Conservation (phyloP, 352 stramenopile species). For the Pythium angustatum region DNA sequence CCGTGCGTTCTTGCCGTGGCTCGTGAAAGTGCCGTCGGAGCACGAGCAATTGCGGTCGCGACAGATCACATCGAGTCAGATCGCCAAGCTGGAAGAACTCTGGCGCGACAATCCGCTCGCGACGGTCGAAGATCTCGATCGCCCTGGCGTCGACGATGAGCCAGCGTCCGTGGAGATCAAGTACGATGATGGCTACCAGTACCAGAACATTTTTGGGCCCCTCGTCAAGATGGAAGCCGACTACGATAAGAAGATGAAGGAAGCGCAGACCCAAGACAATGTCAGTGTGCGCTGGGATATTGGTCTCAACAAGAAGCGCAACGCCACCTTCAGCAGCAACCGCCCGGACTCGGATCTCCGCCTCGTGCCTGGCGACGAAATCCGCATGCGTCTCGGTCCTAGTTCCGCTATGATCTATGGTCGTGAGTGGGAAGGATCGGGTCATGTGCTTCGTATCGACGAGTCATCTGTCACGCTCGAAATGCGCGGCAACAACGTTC, state of each 20-base stretch:
- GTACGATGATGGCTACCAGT: slow-evolving; percentile 99
- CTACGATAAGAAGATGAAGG: slow-evolving; percentile 99
- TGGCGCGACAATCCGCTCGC: slow-evolving; percentile 98
- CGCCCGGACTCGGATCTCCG: slow-evolving; percentile 88
- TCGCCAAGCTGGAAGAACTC: slow-evolving; percentile 89
- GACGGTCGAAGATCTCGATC: slow-evolving; percentile 95
- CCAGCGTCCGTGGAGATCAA: slow-evolving; percentile 82
- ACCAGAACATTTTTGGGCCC: slow-evolving; percentile 99
- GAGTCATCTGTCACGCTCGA: slow-evolving; percentile 86
- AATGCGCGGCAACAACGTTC: slow-evolving; percentile 81
- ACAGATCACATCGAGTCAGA: slow-evolving; percentile 92
- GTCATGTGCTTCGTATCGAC: slow-evolving; percentile 90
- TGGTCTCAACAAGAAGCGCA: slow-evolving; percentile 96
- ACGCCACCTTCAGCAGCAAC: slow-evolving; percentile 94
- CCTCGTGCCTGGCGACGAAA: slow-evolving; percentile 96
- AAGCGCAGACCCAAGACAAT: slow-evolving; percentile 94
- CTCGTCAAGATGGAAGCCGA: slow-evolving; percentile 99
- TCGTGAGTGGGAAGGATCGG: slow-evolving; percentile 93
- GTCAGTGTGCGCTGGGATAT: slow-evolving; percentile 95
- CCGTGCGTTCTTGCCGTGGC: slow-evolving; percentile 95
- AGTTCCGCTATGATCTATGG: slow-evolving; percentile 81
- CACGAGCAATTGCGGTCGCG: slow-evolving; percentile 92
- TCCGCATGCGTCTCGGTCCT: slow-evolving; percentile 91
- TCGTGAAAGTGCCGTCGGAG: slow-evolving; percentile 94
- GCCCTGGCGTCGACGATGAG: slow-evolving; percentile 91